Base-by-base conservation (phyloP, 352 stramenopile genomes). In the Pythium diclinum region DNA sequence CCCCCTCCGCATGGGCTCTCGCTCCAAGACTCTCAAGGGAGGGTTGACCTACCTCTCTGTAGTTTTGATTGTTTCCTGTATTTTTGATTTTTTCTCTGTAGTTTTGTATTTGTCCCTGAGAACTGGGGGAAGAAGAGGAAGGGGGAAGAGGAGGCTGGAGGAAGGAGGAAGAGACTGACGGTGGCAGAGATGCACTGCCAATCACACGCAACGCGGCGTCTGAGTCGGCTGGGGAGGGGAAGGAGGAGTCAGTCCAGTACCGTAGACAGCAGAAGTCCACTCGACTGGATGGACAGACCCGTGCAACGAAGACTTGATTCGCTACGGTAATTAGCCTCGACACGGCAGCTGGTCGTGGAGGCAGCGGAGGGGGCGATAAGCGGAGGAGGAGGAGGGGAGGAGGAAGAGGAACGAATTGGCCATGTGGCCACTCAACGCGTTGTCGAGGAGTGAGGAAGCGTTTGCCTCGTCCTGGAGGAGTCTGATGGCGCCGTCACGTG, bases 101-200 rank as follows among this genome's bases (percentile, higher is more conserved):
- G n/a, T n/a, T n/a, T n/a, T n/a, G n/a, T n/a, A n/a, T n/a, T n/a
- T n/a, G n/a, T n/a, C n/a, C n/a, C n/a, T n/a, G 53, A 62, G 54
- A 68, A 48, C n/a, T 28, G 25, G 25, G 25, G 25, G 25, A 44
- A 63, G 32, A 36, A 51, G 54, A 28, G 46, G 34, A 36, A 56
- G 14, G 48, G 7, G 23, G 40, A 58, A 53, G n/a, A 23, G 42
- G 28, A 36, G 28, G 42, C 33, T 6, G n/a, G 38, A 47, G 34
- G 51, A 58, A 47, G 34, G 51, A 58, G 59, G 17, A 38, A 36
- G 16, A 23, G 60, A 28, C 25, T 28, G 30, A 47, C 51, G 38
- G 63, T 57, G 51, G 59, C 19, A 49, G 59, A 59, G 59, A n/a
- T 46, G 40, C 53, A 62, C 61, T 61, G 53, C 52, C 61, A 68